phyloP scores from a whole-genome alignment of 148 eudicot genomes.

The Rheum nobile region DNA sequence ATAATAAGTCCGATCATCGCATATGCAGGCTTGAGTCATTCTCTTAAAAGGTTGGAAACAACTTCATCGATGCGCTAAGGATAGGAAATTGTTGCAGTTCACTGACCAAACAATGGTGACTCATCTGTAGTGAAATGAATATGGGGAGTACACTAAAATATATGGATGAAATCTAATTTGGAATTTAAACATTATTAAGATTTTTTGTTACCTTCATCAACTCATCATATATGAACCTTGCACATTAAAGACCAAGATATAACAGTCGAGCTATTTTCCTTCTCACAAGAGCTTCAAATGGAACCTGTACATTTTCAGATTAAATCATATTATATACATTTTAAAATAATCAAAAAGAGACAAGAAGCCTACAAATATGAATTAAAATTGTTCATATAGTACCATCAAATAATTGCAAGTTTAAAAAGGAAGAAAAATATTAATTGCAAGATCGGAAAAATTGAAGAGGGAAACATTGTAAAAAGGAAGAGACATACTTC shows the following conservation, averaged over 20 bases:
- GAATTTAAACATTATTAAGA: not conserved
- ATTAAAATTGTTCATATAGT: not conserved
- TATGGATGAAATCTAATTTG: not conserved
- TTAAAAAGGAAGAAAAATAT: not conserved
- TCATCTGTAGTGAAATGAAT: conserved; percentile 33
- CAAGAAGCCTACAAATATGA: not conserved
- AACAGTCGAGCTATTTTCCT: conserved; percentile 56
- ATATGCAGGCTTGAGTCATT: conserved; percentile 57
- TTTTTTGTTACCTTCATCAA: conserved; percentile 35
- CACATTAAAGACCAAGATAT: conserved; percentile 71
- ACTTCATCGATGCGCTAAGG: conserved; percentile 65
- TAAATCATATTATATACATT: not conserved
- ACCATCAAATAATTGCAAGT: not conserved
- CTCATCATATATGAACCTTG: no score
- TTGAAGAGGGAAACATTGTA: no score
- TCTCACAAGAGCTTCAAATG: conserved; percentile 26
- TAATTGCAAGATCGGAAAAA: not conserved
- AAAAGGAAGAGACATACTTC: no score
- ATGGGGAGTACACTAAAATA: not conserved
- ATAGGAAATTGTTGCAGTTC: conserved; percentile 61
- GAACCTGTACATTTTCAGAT: conserved; percentile 9
- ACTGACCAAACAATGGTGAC: conserved; percentile 50
- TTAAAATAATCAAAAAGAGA: not conserved
- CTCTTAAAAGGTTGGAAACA: conserved; percentile 39
- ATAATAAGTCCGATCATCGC: conserved; percentile 61